These are phyloP conservation scores for Hypoxylon trugodes DNA, from an alignment of 495 filamentous ascomycete genomes.

Conservation along the genomic window DNA sequence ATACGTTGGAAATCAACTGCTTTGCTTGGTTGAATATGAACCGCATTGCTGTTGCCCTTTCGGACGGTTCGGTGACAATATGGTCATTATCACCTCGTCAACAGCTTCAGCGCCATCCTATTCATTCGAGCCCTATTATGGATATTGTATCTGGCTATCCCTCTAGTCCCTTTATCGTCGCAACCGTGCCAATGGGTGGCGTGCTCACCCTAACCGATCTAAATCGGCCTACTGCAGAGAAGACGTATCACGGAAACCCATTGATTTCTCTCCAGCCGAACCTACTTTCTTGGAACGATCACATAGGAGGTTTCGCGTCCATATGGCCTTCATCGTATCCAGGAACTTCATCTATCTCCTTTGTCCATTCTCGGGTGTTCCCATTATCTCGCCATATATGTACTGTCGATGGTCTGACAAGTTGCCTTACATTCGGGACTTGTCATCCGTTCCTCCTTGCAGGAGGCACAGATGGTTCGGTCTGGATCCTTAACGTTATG, in stretches of 20 bases:
- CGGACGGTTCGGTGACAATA: slow-evolving; percentile 56
- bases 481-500: slow-evolving; percentile 56
- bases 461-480: slow-evolving; percentile 54
- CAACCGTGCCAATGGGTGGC: slow-evolving; percentile 56
- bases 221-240: slow-evolving; percentile 53
- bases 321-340: slow-evolving; percentile 55
- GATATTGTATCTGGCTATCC: slow-evolving; percentile 59
- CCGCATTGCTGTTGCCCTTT: slow-evolving; percentile 55
- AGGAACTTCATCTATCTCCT: slow-evolving; percentile 55
- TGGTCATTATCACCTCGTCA: slow-evolving; percentile 56
- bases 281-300: slow-evolving; percentile 55
- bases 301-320: slow-evolving; percentile 55
- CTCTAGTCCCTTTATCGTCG: slow-evolving; percentile 54
- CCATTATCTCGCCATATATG: slow-evolving; percentile 56
- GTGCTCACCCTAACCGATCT: slow-evolving; percentile 56
- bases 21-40: slow-evolving; percentile 60
- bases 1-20: slow-evolving; percentile 55
- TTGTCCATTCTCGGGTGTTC: slow-evolving; percentile 56
- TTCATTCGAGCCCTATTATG: slow-evolving; percentile 55
- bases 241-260: slow-evolving; percentile 55
- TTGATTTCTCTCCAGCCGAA: slow-evolving; percentile 58
- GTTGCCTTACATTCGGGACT: slow-evolving; percentile 52
- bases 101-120: slow-evolving; percentile 50
- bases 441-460: slow-evolving; percentile 56
- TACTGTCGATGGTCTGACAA: slow-evolving; percentile 53